Evolutionary conservation across 192 early-diverging fungal species (phyloP), one percentile per base, ranked within the genome.

Genomic region (Spinellus fusiger): DNA sequence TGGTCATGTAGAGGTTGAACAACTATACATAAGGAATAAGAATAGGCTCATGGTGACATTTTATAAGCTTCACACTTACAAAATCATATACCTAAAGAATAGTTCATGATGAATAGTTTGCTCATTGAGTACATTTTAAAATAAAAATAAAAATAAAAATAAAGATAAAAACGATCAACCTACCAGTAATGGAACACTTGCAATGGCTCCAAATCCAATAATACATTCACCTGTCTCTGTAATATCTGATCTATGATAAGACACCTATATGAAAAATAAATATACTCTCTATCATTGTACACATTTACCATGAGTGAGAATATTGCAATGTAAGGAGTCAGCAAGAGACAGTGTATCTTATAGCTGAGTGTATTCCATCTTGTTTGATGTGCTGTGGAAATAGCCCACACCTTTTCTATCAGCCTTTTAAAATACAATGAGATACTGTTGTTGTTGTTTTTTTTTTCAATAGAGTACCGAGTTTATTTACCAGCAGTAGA

Each of bases 401-500:
- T 66, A 16, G 69, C 57, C 62, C 66, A 73, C 1, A 73, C 62
- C 49, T 64, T 62, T 23, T 73, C 71, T 40, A 64, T 61, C 28
- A 73, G 46, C 67, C 67, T 69, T 20, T 18, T 35, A 32, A 26
- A 16, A 29, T n/a, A 0, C n/a, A 53, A 5, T 31, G n/a, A n/a
- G 40, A 53, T 34, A n/a, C 25, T 6, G 32, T 2, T 25, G 27
- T 25, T 37, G n/a, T 22, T 51, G 10, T 37, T 40, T 25, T 35
- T 56, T 20, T 56, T 26, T 26, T 56, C 22, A 10, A 22, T 34
- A 33, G 20, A 50, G 33, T 26, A 22, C 7, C 15, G 4, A 23
- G 25, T 1, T 28, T 33, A 25, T 23, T 56, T 68, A 68, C 69
- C 69, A 80, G 3, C 66, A 47, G 55, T 74, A 80, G 25, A 80